These are phyloP conservation scores for Trypanosoma mega DNA, from an alignment of 208 protist genomes.

Conservation along the genomic window DNA sequence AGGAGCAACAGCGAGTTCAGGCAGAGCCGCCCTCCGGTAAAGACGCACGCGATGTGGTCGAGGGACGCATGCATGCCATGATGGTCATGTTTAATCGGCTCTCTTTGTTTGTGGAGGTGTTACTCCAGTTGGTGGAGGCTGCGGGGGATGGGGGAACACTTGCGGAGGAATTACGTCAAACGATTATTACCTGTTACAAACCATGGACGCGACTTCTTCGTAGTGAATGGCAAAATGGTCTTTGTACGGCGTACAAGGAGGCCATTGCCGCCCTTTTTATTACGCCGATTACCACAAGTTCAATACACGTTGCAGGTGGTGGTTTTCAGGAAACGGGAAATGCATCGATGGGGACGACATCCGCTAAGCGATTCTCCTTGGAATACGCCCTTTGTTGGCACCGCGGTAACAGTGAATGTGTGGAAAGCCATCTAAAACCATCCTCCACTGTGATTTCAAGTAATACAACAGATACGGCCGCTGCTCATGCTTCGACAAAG, in stretches of 20 bases:
- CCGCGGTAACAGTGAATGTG: no score
- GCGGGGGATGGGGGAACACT: neutral
- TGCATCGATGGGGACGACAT: neutral
- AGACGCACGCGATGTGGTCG: no score
- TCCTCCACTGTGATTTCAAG: no score
- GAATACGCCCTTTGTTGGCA: conserved; percentile 23
- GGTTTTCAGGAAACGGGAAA: no score
- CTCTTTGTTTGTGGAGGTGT: conserved; percentile 20
- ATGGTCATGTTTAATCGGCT: conserved; percentile 23
- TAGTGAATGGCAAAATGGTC: conserved; percentile 20
- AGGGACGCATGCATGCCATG: no score
- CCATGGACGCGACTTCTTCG: conserved; percentile 22
- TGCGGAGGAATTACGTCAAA: conserved; percentile 8
- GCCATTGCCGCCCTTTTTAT: conserved; percentile 6
- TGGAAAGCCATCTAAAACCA: no score
- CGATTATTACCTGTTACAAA: conserved; percentile 18
- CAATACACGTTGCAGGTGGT: no score
- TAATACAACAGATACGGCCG: neutral
- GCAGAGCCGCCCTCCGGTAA: no score
- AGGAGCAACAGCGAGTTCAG: neutral
- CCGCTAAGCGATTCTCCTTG: neutral
- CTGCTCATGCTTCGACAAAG: neutral
- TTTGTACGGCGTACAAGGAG: conserved; percentile 14
- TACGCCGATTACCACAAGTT: neutral
- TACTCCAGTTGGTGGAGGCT: conserved; percentile 3